A percentile compares a stretch with the other conserved stretches of the same genome.
These are phyloP conservation scores for Calonectria honghensis DNA, from an alignment of 2,329 filamentous ascomycete species.

Conservation along the genomic window DNA sequence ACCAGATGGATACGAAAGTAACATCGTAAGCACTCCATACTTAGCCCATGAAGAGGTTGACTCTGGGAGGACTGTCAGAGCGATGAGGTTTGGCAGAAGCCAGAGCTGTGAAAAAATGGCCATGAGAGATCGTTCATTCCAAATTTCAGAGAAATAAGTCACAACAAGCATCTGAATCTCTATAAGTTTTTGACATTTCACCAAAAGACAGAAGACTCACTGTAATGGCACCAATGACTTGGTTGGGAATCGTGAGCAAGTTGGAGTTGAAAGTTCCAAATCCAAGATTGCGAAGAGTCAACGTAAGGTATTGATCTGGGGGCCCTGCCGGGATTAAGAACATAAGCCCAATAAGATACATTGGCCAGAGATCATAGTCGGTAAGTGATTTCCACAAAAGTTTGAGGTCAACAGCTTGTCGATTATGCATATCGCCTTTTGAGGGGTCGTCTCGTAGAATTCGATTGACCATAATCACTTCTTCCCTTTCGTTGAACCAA, in stretches of 20 bases:
- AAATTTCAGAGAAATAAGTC: constrained; percentile 58
- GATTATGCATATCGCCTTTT: constrained; percentile 77
- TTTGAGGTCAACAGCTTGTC: constrained; percentile 65
- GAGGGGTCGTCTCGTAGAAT: constrained; percentile 73
- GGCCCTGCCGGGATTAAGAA: constrained; percentile 69
- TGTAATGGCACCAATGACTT: constrained; percentile 37
- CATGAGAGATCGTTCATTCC: constrained; percentile 67
- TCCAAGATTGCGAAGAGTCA: constrained; percentile 57
- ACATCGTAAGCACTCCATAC: constrained; percentile 59
- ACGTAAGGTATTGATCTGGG: constrained; percentile 70
- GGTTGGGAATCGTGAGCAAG: constrained; percentile 42
- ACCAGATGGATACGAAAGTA: constrained; percentile 65
- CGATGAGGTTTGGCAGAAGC: constrained; percentile 76
- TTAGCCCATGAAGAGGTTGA: constrained; percentile 57
- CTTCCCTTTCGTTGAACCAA: constrained; percentile 62
- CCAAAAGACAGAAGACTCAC: neutral
- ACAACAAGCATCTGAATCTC: constrained; percentile 29
- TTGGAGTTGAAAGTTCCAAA: constrained; percentile 65
- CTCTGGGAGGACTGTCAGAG: constrained; percentile 53
- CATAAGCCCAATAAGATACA: constrained; percentile 70
- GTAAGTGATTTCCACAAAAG: constrained; percentile 70
- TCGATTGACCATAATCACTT: constrained; percentile 75
- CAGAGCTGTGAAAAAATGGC: constrained; percentile 69
- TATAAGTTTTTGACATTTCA: neutral
- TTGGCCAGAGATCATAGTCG: constrained; percentile 75